Evolutionary conservation across 1,284 basidiomycete species (phyloP), one percentile per base, ranked within the genome.

Genomic region (Pseudozyma thailandica): DNA sequence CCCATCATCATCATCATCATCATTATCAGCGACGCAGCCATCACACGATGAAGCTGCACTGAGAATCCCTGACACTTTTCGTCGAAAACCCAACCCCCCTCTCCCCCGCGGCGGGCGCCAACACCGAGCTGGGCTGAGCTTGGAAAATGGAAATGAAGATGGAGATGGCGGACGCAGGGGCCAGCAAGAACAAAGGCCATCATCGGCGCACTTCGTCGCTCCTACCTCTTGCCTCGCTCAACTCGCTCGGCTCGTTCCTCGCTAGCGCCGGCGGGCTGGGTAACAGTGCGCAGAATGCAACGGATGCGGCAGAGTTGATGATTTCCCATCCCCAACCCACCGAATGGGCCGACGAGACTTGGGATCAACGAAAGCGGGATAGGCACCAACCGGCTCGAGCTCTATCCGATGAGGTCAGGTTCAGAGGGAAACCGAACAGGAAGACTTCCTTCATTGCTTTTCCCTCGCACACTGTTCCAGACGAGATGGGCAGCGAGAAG

Each of bases 171-270:
- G n/a, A 35, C 30, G 12, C 26, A 37, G 6, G 33, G 18, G 18
- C 15, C 33, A 35, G 33, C 33, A 35, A 16, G 8, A 35, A 16
- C 15, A 49, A 26, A 37, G 46, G 44, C 1, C 59, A 62, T 7
- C 60, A 59, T 27, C 28, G 60, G 13, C 56, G 68, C 30, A 55
- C 61, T 2, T 54, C 69, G 2, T 62, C 62, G n/a, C 62, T 72
- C 15, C 25, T 72, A 1, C 62, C 69, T 2, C 55, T 39, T 2
- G n/a, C n/a, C n/a, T n/a, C n/a, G n/a, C 31, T 72, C 26, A 55
- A 58, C 58, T 72, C 69, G 50, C 48, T 72, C 39, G 69, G 69
- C 13, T 65, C 62, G 18, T 62, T 65, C 30, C 57, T 72, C 12
- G 50, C 65, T 1, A 55, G 39, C 13, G 50, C 58, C 38, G 45